phyloP scores from a whole-genome alignment of 768 basidiomycete species.

The Lenzites betulinus region DNA sequence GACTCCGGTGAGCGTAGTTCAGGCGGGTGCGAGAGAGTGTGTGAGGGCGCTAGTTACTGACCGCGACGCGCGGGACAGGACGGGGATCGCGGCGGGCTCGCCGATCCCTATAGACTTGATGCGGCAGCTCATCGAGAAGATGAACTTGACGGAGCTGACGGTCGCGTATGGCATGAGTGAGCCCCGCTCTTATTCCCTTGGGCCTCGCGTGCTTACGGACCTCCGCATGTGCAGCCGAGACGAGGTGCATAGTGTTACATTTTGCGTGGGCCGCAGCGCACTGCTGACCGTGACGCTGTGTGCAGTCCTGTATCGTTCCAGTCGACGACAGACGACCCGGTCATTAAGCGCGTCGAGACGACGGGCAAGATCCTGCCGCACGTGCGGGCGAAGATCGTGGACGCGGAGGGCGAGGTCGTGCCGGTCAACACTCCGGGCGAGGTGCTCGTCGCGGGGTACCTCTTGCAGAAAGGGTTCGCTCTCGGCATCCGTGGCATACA shows the following conservation, averaged over 20 bases:
- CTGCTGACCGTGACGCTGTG: conserved; percentile 36
- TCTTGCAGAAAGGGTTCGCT: conserved; percentile 75
- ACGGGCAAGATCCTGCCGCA: conserved; percentile 79
- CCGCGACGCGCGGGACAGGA: conserved; percentile 42
- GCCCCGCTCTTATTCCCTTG: conserved; percentile 30
- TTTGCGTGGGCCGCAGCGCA: too few species aligned
- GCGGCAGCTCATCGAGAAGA: conserved; percentile 64
- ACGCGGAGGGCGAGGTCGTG: conserved; percentile 57
- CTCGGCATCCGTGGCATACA: not conserved
- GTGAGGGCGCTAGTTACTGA: too few species aligned
- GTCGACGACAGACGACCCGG: conserved; percentile 65
- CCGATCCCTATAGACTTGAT: conserved; percentile 80
- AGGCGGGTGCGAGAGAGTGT: too few species aligned
- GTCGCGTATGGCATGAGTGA: conserved; percentile 88
- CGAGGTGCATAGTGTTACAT: conserved; percentile 44
- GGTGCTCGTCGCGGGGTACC: conserved; percentile 71
- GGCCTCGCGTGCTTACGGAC: not conserved
- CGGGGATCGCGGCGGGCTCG: conserved; percentile 82
- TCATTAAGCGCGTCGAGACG: conserved; percentile 78
- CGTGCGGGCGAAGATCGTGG: conserved; percentile 72
- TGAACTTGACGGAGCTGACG: conserved; percentile 72
- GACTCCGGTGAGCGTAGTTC: conserved; percentile 65
- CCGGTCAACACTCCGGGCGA: conserved; percentile 79
- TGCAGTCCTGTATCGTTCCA: conserved; percentile 82
- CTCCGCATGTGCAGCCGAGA: conserved; percentile 55